phyloP scores from a whole-genome alignment of 768 basidiomycete species.

The Hirschioporus abietinus region DNA sequence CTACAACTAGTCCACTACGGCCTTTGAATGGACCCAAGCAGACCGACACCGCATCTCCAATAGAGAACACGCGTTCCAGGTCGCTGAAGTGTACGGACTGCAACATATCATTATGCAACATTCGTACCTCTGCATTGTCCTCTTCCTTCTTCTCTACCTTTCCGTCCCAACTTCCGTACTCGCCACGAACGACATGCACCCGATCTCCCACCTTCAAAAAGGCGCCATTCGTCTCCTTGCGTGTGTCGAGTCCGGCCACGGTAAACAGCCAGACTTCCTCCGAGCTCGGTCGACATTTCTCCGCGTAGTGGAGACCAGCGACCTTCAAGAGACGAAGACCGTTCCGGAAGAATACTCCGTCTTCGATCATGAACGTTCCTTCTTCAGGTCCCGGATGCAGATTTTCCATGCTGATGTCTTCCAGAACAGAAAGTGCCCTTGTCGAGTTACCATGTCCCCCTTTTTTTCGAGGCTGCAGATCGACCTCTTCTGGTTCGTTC shows the following conservation, averaged over 20 bases:
- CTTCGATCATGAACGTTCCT: background rate
- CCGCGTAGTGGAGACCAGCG: background rate
- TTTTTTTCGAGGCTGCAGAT: background rate
- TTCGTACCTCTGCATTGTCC: background rate
- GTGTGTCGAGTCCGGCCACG: background rate
- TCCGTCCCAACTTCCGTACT: no score
- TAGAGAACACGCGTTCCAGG: no score
- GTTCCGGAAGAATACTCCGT: background rate
- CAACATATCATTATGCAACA: background rate
- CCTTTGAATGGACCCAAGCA: no score
- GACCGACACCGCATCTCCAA: no score
- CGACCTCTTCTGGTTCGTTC: background rate
- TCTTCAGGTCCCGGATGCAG: background rate
- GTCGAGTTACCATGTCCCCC: background rate
- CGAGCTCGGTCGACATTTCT: background rate
- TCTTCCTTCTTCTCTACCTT: background rate
- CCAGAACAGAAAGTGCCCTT: background rate
- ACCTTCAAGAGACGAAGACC: background rate
- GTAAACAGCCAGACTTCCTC: background rate
- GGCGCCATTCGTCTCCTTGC: background rate
- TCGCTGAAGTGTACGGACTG: background rate
- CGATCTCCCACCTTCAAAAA: background rate
- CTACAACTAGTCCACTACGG: no score
- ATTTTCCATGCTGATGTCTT: background rate
- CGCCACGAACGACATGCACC: background rate